phyloP scores from a whole-genome alignment of 2,329 filamentous ascomycete genomes.

The Penicillium sp. region DNA sequence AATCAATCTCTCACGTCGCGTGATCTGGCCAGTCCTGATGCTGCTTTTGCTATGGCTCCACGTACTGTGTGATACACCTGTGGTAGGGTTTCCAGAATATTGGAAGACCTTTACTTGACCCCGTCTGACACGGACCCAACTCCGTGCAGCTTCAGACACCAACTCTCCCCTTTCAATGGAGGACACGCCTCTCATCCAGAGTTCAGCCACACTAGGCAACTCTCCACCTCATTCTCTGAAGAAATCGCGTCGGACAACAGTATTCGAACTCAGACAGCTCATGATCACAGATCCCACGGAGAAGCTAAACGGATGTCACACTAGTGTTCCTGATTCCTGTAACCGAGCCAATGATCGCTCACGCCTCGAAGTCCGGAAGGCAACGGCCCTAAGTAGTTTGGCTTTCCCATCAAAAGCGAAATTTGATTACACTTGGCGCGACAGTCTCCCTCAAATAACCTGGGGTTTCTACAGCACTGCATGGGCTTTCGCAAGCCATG shows the following conservation, averaged over 20 bases:
- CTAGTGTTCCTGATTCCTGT: neutral
- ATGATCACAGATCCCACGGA: neutral
- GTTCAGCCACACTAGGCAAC: neutral
- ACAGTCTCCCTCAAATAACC: neutral
- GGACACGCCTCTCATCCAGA: neutral
- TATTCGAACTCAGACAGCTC: neutral
- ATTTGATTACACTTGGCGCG: neutral
- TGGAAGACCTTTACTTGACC: neutral
- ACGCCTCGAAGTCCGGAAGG: conserved; percentile 1
- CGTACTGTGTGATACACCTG: neutral
- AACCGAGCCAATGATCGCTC: conserved; percentile 18
- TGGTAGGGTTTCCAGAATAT: neutral
- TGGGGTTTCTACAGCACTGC: neutral
- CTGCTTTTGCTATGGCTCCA: neutral
- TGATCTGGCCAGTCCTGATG: neutral
- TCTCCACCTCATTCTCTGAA: neutral
- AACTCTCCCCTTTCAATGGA: neutral
- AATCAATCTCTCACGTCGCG: neutral
- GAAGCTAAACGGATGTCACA: neutral
- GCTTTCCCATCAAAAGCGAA: neutral
- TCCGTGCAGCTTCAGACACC: neutral
- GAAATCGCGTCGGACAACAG: neutral
- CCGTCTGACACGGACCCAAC: neutral
- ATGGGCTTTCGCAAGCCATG: neutral
- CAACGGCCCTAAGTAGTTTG: neutral